These are phyloP conservation scores for Annulohypoxylon bovei DNA, from an alignment of 495 filamentous ascomycete species.

Conservation along the genomic window DNA sequence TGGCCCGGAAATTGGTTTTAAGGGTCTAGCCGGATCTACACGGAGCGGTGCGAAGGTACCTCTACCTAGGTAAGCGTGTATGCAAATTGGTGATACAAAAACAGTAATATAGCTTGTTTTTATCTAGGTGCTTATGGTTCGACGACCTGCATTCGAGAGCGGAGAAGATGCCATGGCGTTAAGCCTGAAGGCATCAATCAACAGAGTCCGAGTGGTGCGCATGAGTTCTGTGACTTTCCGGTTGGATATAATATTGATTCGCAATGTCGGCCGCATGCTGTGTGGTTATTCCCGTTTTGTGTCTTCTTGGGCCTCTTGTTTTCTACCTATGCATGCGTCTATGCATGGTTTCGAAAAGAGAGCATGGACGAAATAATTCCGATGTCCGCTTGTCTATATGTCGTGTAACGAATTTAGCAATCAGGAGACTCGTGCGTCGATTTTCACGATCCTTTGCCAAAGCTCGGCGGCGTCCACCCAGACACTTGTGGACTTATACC, in stretches of 20 bases:
- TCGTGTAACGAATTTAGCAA: slow-evolving; percentile 23
- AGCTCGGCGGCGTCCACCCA: slow-evolving; percentile 7
- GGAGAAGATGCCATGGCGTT: slow-evolving; percentile 4
- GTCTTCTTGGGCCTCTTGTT: neutral
- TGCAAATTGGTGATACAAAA: neutral
- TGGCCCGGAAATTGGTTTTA: slow-evolving; percentile 12
- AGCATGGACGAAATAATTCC: slow-evolving; percentile 19
- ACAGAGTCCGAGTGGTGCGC: neutral
- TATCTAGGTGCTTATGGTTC: slow-evolving; percentile 3
- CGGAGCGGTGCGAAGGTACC: neutral
- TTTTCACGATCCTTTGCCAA: slow-evolving; percentile 16
- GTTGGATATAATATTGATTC: neutral
- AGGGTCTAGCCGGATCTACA: slow-evolving; percentile 31
- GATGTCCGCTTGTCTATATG: slow-evolving; percentile 15
- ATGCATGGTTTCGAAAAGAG: slow-evolving; percentile 3
- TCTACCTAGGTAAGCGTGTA: neutral
- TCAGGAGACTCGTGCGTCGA: neutral
- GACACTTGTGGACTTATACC: neutral
- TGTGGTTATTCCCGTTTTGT: slow-evolving; percentile 1
- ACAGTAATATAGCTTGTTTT: slow-evolving; percentile 7
- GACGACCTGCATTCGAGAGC: neutral
- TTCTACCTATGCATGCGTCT: neutral
- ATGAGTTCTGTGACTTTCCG: neutral
- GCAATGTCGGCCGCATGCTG: neutral
- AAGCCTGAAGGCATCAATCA: neutral